A percentile compares a stretch with the other conserved stretches of the same genome.
These are phyloP conservation scores for Hymenoscyphus fructigenus DNA, from an alignment of 2,329 filamentous ascomycete genomes.

Conservation along the genomic window DNA sequence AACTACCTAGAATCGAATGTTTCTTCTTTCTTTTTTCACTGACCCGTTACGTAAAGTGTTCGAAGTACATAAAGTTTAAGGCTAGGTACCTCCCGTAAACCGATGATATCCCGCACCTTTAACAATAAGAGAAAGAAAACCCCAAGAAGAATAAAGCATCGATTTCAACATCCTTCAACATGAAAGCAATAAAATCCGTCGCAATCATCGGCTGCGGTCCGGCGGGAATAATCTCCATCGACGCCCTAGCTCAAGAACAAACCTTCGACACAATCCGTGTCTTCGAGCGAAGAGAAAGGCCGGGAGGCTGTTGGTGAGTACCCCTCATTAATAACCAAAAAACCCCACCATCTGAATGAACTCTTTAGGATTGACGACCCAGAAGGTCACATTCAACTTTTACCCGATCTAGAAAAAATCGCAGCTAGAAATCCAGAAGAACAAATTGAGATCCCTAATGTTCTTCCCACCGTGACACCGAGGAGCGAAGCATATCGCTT, in stretches of 20 bases:
- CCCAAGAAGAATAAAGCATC: background rate
- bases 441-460: slow-evolving; percentile 46
- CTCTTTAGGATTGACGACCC: slow-evolving; percentile 42
- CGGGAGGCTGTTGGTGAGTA: slow-evolving; percentile 61
- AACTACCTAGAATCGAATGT: background rate
- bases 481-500: slow-evolving; percentile 48
- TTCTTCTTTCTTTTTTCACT: background rate
- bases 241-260: slow-evolving; percentile 59
- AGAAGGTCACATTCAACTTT: slow-evolving; percentile 39
- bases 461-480: slow-evolving; percentile 47
- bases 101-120: background rate
- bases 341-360: background rate
- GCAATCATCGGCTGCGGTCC: slow-evolving; percentile 63
- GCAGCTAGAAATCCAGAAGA: slow-evolving; percentile 50
- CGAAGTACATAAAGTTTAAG: background rate
- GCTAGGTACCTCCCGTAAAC: background rate
- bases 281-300: slow-evolving; percentile 58
- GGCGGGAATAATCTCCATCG: slow-evolving; percentile 57
- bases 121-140: background rate
- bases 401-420: slow-evolving; percentile 47
- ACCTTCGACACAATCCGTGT: slow-evolving; percentile 58
- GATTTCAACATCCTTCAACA: slow-evolving; percentile 12
- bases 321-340: background rate
- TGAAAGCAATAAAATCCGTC: slow-evolving; percentile 41
- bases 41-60: background rate